Base-by-base conservation (phyloP, 2,329 filamentous ascomycete genomes). In the Phaeosphaeriaceae sp. region DNA sequence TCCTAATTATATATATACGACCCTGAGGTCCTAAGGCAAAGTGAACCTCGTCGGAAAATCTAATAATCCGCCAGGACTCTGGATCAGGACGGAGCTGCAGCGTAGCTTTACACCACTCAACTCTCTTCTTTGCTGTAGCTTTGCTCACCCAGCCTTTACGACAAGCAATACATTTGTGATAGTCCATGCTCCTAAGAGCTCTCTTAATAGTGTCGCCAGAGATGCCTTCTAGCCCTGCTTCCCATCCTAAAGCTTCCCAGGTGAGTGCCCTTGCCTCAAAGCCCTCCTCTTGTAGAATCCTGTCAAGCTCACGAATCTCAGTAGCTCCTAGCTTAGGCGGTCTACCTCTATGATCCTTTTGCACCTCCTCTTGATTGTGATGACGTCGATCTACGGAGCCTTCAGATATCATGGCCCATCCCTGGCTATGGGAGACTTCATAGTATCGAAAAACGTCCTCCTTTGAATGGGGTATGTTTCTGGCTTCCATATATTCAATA, bases 81-180 rank as follows among this genome's bases (percentile, higher is more conserved):
- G 16, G 20, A 4, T 36, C 21, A 26, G 38, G 48, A 15, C 41
- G 41, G 12, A 2, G 30, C 13, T 23, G 6, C 3, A 42, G 12
- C 12, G 35, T 45, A n/a, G 15, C 37, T 12, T n/a, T 36, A 3
- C 11, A 17, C 32, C 18, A 46, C 6, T 28, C 37, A 5, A 21
- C 2, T 23, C 18, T 3, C 9, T 2, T n/a, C 16, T 43, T 33
- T 9, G 42, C 35, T 11, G 33, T 20, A 13, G 4, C 6, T 6
- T 41, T 30, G 17, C 15, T 32, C 2, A 42, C 36, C 43, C 20
- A 51, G 2, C 28, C 26, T 16, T 51, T 51, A 5, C 12, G 18
- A 39, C 35, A 51, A 3, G 43, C 35, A 23, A 51, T 47, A 43
- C 35, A 51, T 38, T 47, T 45, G 17, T 9, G 8, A 17, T 51